A percentile compares a stretch with the other conserved stretches of the same genome.
Conservation (phyloP, 768 basidiomycete genomes). For the Serendipita indica region DNA sequence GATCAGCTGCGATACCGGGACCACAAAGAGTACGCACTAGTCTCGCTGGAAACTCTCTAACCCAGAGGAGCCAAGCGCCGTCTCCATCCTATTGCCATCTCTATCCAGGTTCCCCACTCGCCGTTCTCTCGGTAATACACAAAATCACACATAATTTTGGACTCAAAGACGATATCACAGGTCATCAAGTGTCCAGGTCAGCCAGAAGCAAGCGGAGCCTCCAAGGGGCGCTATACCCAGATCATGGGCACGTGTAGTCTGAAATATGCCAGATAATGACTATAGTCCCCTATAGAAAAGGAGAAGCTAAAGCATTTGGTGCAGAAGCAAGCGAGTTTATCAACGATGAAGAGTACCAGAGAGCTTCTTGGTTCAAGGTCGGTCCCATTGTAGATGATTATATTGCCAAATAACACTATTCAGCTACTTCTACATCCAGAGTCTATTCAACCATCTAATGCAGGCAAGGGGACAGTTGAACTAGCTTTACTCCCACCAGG, state of each 20-base stretch:
- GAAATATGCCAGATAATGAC: slow-evolving; percentile 1
- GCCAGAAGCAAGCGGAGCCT: neutral
- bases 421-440: slow-evolving; percentile 2
- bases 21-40: too few species aligned
- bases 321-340: slow-evolving; percentile 9
- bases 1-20: too few species aligned
- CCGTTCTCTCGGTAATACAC: too few species aligned
- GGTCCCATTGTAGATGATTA: neutral
- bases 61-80: too few species aligned
- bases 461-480: neutral
- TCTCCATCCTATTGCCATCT: too few species aligned
- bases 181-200: slow-evolving; percentile 10
- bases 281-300: slow-evolving; percentile 2
- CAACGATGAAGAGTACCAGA: neutral
- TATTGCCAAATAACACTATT: neutral
- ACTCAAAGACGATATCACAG: too few species aligned
- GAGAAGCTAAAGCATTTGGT: neutral
- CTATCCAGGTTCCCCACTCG: too few species aligned
- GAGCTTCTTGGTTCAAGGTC: slow-evolving; percentile 11
- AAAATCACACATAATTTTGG: too few species aligned
- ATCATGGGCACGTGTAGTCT: too few species aligned
- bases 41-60: too few species aligned
- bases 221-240: neutral
- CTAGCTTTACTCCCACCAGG: neutral
- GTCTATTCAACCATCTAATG: neutral